These are phyloP conservation scores for Pluteus cervinus DNA, from an alignment of 768 basidiomycete genomes.

Conservation along the genomic window DNA sequence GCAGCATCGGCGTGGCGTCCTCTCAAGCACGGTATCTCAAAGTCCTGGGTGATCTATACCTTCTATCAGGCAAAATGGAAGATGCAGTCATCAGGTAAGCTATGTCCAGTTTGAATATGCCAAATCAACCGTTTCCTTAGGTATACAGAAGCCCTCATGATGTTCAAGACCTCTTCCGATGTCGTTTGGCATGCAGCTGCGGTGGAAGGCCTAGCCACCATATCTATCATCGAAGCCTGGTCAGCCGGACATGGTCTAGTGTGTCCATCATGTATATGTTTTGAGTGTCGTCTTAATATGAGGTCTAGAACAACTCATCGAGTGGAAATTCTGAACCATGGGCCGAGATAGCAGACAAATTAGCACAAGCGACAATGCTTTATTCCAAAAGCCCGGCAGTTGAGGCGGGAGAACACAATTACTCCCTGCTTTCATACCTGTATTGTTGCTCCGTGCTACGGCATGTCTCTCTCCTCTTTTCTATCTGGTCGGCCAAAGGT, in stretches of 20 bases:
- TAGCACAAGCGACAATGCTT: conserved; percentile 55
- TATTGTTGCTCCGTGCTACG: conserved; percentile 66
- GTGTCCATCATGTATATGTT: conserved; percentile 26
- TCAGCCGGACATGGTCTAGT: conserved; percentile 67
- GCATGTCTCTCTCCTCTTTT: conserved; percentile 67
- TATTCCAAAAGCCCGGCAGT: conserved; percentile 59
- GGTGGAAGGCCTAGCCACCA: conserved; percentile 79
- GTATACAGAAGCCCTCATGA: conserved; percentile 79
- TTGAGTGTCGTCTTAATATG: conserved; percentile 5
- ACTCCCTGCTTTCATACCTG: conserved; percentile 60
- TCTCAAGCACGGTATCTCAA: conserved; percentile 86
- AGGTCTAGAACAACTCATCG: conserved; percentile 47
- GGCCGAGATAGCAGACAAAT: conserved; percentile 68
- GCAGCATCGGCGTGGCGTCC: conserved; percentile 59
- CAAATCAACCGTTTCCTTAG: conserved; percentile 17
- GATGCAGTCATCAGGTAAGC: conserved; percentile 79
- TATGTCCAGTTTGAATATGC: neutral
- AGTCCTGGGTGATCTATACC: conserved; percentile 81
- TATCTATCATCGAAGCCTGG: conserved; percentile 82
- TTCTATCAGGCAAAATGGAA: conserved; percentile 78
- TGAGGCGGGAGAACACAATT: conserved; percentile 50
- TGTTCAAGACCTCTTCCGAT: conserved; percentile 75
- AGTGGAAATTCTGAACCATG: conserved; percentile 61
- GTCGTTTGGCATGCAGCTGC: conserved; percentile 85
- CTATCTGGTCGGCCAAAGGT: conserved; percentile 82